Conservation (phyloP, 1,284 basidiomycete species). For the Pseudozyma pruni region DNA sequence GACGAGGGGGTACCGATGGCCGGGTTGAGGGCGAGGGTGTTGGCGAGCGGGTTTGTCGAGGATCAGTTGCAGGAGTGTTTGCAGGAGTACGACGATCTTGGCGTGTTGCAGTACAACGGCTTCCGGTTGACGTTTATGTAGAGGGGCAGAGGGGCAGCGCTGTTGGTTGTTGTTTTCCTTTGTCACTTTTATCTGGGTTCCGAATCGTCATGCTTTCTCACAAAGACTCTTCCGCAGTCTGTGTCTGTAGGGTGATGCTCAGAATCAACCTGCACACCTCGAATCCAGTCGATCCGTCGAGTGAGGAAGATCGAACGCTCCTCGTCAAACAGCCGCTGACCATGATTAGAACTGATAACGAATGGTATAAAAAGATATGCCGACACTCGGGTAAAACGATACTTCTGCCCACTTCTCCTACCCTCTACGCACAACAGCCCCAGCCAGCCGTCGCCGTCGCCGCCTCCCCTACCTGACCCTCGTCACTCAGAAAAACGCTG, state of each 20-base stretch:
- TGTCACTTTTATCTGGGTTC: no score
- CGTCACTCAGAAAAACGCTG: constrained; percentile 35
- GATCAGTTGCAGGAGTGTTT: constrained; percentile 52
- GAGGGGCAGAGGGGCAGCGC: no score
- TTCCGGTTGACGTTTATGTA: constrained; percentile 33
- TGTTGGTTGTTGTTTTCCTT: neutral
- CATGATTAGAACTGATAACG: neutral
- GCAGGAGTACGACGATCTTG: constrained; percentile 42
- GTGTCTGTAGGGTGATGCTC: no score
- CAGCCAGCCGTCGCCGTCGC: constrained; percentile 25
- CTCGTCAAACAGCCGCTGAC: no score
- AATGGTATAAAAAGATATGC: neutral
- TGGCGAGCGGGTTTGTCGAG: constrained; percentile 45
- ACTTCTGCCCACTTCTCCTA: no score
- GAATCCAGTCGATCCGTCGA: neutral
- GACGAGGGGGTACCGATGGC: constrained; percentile 9
- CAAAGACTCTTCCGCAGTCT: no score
- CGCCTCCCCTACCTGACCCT: neutral
- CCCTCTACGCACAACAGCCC: constrained; percentile 46
- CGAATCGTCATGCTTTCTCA: no score
- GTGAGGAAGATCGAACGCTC: no score
- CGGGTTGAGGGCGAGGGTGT: constrained; percentile 17
- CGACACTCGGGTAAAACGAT: neutral
- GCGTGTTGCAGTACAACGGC: constrained; percentile 27
- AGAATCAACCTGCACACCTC: neutral